These are phyloP conservation scores for Acanthamoeba triangularis DNA, from an alignment of 208 protist species.

Conservation along the genomic window DNA sequence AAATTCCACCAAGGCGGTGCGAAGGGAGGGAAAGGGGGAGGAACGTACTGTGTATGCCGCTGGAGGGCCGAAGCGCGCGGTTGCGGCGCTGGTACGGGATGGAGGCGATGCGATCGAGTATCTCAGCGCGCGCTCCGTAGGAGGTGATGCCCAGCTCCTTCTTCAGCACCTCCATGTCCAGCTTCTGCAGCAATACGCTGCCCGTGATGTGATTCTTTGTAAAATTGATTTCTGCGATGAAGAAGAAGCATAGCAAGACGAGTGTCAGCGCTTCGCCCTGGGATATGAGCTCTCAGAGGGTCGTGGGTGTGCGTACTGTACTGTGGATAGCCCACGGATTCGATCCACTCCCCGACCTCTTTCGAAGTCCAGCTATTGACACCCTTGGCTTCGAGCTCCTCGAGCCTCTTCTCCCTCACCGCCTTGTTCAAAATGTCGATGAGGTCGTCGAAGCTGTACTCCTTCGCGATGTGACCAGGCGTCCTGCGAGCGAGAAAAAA, in stretches of 20 bases:
- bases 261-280: too few relatives aligned
- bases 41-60: not conserved
- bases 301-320: not conserved
- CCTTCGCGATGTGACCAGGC: not conserved
- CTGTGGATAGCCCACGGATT: slow-evolving; percentile 17
- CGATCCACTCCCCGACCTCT: slow-evolving; percentile 50
- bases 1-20: not conserved
- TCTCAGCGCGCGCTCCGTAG: not conserved
- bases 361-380: slow-evolving; percentile 25
- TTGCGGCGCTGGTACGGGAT: not conserved
- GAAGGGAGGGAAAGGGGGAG: not conserved
- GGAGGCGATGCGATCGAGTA: not conserved
- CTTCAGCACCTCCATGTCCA: slow-evolving; percentile 63
- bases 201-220: slow-evolving; percentile 40
- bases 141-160: slow-evolving; percentile 44
- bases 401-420: slow-evolving; percentile 2
- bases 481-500: not conserved
- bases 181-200: slow-evolving; percentile 44
- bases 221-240: slow-evolving; percentile 4
- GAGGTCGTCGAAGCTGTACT: not conserved
- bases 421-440: slow-evolving; percentile 1
- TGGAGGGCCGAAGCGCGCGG: not conserved
- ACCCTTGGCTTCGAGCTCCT: slow-evolving; percentile 34
- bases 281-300: not conserved
- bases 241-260: too few relatives aligned